Conservation (phyloP, 208 protist genomes). For the Trichomonas vaginalis region DNA sequence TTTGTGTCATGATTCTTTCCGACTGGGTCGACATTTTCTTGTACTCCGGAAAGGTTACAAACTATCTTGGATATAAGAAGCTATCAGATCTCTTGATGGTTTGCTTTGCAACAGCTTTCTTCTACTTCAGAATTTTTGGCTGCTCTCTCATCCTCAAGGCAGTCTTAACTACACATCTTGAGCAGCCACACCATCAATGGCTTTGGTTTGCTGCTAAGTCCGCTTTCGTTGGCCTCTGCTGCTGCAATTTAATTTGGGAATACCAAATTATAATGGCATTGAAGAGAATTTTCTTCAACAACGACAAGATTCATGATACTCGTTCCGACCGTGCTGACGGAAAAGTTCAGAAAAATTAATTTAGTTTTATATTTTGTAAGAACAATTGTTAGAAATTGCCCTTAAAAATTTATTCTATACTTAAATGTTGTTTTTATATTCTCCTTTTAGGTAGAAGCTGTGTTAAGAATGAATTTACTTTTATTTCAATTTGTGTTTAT, state of each 20-base stretch:
- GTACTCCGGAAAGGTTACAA: neutral
- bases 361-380: too few relatives aligned
- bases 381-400: too few relatives aligned
- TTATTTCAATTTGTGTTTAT: too few relatives aligned
- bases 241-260: neutral
- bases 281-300: neutral
- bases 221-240: neutral
- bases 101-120: neutral
- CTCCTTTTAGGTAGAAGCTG: too few relatives aligned
- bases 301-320: neutral
- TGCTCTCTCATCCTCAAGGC: neutral
- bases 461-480: too few relatives aligned
- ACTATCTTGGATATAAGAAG: neutral
- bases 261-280: neutral
- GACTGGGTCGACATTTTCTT: neutral
- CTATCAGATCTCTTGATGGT: neutral
- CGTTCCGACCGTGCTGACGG: neutral
- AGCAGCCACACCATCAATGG: neutral
- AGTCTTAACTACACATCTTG: neutral
- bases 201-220: neutral
- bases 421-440: too few relatives aligned
- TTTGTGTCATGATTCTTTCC: neutral
- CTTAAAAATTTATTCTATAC: too few relatives aligned
- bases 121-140: neutral
- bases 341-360: neutral